Conservation (phyloP, 208 protist genomes). For the Acanthamoeba royreba region DNA sequence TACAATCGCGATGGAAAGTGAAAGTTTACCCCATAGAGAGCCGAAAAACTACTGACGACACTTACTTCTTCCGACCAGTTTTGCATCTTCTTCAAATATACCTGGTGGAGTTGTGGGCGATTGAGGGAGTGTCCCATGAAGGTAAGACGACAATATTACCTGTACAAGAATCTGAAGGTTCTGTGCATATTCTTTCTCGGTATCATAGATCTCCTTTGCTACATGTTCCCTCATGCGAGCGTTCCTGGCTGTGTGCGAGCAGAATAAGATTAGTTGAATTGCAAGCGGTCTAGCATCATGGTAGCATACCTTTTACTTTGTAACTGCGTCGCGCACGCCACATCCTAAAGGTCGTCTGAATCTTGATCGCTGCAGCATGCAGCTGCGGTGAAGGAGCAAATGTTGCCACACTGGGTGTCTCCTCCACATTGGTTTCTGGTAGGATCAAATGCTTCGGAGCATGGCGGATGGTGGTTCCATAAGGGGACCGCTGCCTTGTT, state of each 20-base stretch:
- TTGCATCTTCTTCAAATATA: neutral
- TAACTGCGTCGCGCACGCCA: neutral
- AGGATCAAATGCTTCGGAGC: too few relatives aligned
- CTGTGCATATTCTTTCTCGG: neutral
- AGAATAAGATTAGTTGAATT: neutral
- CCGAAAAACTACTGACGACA: neutral
- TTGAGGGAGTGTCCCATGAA: too few relatives aligned
- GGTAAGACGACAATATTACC: too few relatives aligned
- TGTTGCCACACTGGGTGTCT: neutral
- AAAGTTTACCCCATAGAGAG: neutral
- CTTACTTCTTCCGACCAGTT: neutral
- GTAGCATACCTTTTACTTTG: neutral
- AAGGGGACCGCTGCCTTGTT: too few relatives aligned
- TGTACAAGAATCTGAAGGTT: neutral
- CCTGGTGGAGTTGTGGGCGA: too few relatives aligned
- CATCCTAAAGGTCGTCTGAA: neutral
- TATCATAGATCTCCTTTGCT: neutral
- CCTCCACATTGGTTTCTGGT: too few relatives aligned
- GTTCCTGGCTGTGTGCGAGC: neutral
- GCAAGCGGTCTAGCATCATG: neutral
- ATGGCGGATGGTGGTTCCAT: neutral
- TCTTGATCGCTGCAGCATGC: neutral
- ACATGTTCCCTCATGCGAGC: neutral
- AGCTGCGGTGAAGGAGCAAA: neutral
- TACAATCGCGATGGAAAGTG: too few relatives aligned